These are phyloP conservation scores for Phaeomoniella chlamydospora DNA, from an alignment of 2,329 filamentous ascomycete genomes.

Conservation along the genomic window DNA sequence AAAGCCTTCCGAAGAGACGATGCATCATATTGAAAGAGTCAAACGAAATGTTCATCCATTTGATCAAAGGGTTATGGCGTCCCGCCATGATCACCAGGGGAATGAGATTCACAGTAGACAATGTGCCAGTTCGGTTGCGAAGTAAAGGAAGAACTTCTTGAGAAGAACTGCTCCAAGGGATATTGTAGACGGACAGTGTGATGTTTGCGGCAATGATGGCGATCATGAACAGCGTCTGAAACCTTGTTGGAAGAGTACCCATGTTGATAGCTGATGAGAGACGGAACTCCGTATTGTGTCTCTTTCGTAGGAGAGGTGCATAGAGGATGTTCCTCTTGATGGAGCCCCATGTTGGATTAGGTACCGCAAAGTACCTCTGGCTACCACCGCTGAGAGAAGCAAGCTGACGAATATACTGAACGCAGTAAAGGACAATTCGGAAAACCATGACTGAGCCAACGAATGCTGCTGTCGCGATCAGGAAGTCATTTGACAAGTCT, in stretches of 20 bases:
- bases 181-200: slow-evolving; percentile 34
- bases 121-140: slow-evolving; percentile 25
- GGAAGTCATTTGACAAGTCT: slow-evolving; percentile 6
- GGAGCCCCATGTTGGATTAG: slow-evolving; percentile 41
- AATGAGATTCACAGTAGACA: slow-evolving; percentile 28
- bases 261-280: slow-evolving; percentile 27
- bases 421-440: slow-evolving; percentile 45
- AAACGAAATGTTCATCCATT: slow-evolving; percentile 25
- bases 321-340: slow-evolving; percentile 53
- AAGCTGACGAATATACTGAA: slow-evolving; percentile 57
- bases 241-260: slow-evolving; percentile 29
- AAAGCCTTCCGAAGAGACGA: slow-evolving; percentile 63
- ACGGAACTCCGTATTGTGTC: slow-evolving; percentile 30
- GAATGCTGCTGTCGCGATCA: slow-evolving; percentile 50
- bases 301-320: slow-evolving; percentile 26
- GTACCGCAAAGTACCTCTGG: slow-evolving; percentile 62
- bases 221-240: slow-evolving; percentile 25
- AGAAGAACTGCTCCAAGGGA: slow-evolving; percentile 22
- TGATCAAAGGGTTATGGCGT: slow-evolving; percentile 27
- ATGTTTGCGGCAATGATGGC: slow-evolving; percentile 27
- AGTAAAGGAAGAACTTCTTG: slow-evolving; percentile 21
- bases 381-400: slow-evolving; percentile 64
- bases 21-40: slow-evolving; percentile 47
- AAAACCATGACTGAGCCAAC: slow-evolving; percentile 51
- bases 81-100: slow-evolving; percentile 26